Percentiles rank a stretch among this genome's conserved stretches.
These are phyloP conservation scores for Heterobasidion parviporum DNA, from an alignment of 1,284 basidiomycete genomes.

Conservation along the genomic window DNA sequence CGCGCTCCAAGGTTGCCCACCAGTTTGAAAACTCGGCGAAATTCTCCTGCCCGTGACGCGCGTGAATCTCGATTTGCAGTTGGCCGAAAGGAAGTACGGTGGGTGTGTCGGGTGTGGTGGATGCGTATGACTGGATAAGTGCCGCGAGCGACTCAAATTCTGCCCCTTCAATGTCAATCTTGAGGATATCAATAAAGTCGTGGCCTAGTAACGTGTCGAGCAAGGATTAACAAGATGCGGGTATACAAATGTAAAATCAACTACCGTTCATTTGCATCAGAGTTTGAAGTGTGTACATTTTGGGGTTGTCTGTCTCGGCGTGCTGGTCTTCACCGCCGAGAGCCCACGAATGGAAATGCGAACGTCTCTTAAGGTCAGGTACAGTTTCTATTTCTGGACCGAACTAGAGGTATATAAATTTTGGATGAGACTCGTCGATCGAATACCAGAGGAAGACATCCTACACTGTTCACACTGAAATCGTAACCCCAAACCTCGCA, in stretches of 20 bases:
- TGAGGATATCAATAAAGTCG: constrained; percentile 34
- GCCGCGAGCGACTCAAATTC: constrained; percentile 30
- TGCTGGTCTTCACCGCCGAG: constrained; percentile 30
- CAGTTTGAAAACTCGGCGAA: constrained; percentile 32
- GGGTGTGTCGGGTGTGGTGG: neutral
- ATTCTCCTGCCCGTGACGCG: constrained; percentile 15
- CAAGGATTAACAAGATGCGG: neutral
- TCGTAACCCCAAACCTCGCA: constrained; percentile 46
- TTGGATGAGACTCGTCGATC: neutral
- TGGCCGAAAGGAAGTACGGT: constrained; percentile 33
- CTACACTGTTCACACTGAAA: constrained; percentile 29
- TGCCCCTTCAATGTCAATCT: constrained; percentile 36
- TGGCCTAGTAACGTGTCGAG: constrained; percentile 15
- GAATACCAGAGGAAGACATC: neutral
- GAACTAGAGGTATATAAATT: neutral
- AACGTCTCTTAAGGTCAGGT: constrained; percentile 13
- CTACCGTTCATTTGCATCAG: constrained; percentile 38
- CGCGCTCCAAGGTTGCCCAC: constrained; percentile 43
- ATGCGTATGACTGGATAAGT: constrained; percentile 18
- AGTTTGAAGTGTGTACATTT: constrained; percentile 34
- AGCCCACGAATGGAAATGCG: constrained; percentile 37
- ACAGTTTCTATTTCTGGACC: neutral
- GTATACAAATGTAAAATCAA: too few relatives aligned
- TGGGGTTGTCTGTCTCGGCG: constrained; percentile 26
- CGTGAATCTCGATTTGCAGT: constrained; percentile 37